These are phyloP conservation scores for rapeseed (Brassica napus) DNA, from an alignment of 345 rosid genomes.

Conservation along the genomic window Da-Ae NC_063435.1:9920501-9921000, in stretches of 20 bases:
- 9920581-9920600: constrained; percentile 61
- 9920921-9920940: constrained; percentile 42
- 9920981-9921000: constrained; percentile 42
- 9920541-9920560: constrained; percentile 89
- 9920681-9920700: constrained; percentile 96
- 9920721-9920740: neutral
- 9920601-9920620: constrained; percentile 83
- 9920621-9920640: constrained; percentile 96
- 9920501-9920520: constrained; percentile 78
- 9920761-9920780: constrained; percentile 54
- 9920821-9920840: constrained; percentile 45
- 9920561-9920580: constrained; percentile 59
- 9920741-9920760: neutral
- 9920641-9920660: constrained; percentile 98
- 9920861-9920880: constrained; percentile 41
- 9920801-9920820: constrained; percentile 71
- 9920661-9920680: constrained; percentile 98
- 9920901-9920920: constrained; percentile 29
- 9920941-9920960: constrained; percentile 40
- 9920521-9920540: constrained; percentile 75
- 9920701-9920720: neutral
- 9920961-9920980: constrained; percentile 51
- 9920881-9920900: constrained; percentile 48
- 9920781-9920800: constrained; percentile 92
- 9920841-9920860: constrained; percentile 51